Conservation (phyloP, 768 basidiomycete species). For the Pleurotus eryngii region DNA sequence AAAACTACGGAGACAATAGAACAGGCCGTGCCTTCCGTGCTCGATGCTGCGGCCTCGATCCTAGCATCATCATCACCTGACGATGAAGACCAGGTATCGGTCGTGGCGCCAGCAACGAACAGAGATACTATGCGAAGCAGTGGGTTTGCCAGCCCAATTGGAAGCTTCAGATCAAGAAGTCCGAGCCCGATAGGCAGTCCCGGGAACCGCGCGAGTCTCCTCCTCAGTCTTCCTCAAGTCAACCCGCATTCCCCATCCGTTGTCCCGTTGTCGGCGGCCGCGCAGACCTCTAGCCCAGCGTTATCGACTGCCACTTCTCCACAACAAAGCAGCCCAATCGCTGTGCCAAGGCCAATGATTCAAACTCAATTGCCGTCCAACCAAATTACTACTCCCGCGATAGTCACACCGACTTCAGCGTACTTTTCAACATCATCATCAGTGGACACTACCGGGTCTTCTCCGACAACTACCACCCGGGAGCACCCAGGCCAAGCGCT, state of each 20-base stretch:
- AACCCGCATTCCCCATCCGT: slow-evolving; percentile 14
- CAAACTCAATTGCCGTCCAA: slow-evolving; percentile 1
- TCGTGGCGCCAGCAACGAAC: slow-evolving; percentile 49
- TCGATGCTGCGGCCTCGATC: slow-evolving; percentile 79
- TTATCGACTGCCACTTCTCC: background rate
- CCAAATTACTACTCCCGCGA: slow-evolving; percentile 23
- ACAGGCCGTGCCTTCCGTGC: slow-evolving; percentile 77
- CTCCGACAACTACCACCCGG: slow-evolving; percentile 11
- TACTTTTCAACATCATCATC: slow-evolving; percentile 37
- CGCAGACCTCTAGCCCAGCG: background rate
- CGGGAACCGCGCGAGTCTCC: slow-evolving; percentile 37
- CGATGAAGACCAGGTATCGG: slow-evolving; percentile 55
- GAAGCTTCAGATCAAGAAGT: slow-evolving; percentile 63
- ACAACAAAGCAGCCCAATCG: slow-evolving; percentile 1
- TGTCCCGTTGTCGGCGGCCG: slow-evolving; percentile 3
- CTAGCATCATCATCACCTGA: slow-evolving; percentile 45
- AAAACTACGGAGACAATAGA: slow-evolving; percentile 75
- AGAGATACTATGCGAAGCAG: slow-evolving; percentile 28
- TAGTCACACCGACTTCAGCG: slow-evolving; percentile 45
- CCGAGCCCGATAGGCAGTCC: slow-evolving; percentile 52
- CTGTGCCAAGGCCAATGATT: slow-evolving; percentile 7
- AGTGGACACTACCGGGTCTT: slow-evolving; percentile 5
- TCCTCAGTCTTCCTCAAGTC: slow-evolving; percentile 47
- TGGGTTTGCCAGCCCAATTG: slow-evolving; percentile 66
- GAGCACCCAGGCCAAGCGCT: slow-evolving; percentile 24